Percentiles rank a stretch among this genome's conserved stretches.
These are phyloP conservation scores for Vitis hybrid DNA, from an alignment of 177 flowering plant species.

Conservation along the genomic window DNA sequence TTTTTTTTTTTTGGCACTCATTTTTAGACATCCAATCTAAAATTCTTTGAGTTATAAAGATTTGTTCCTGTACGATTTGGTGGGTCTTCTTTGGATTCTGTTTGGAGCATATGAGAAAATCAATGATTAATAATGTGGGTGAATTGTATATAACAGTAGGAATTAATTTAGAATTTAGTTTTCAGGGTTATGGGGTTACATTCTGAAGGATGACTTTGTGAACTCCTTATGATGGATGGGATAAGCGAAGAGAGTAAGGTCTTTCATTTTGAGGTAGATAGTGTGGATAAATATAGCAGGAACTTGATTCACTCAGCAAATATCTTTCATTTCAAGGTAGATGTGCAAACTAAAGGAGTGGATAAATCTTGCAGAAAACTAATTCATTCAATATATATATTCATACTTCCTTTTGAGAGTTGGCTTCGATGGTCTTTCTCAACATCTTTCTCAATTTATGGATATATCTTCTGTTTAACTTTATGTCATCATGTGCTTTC, in stretches of 20 bases:
- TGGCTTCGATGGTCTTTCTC: no score
- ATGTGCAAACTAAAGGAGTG: neutral
- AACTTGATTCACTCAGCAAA: no score
- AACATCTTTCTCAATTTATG: no score
- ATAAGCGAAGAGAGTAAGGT: neutral
- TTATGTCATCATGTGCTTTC: no score
- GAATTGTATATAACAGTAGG: neutral
- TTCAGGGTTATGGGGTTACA: neutral
- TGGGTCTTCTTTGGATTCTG: neutral
- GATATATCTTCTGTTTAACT: no score
- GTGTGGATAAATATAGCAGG: neutral
- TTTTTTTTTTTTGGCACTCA: neutral
- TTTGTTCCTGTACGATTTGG: neutral
- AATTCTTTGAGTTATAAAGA: neutral
- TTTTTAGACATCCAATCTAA: neutral
- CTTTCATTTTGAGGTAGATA: neutral
- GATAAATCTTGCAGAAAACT: neutral
- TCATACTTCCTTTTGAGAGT: no score
- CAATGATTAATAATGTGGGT: neutral
- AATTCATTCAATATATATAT: neutral
- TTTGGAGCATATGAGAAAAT: neutral
- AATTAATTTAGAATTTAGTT: neutral
- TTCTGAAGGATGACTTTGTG: neutral
- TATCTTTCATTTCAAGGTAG: neutral
- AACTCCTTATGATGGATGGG: no score